Conservation (phyloP, 352 stramenopile genomes). For the Phytophthora ohioensis region DNA sequence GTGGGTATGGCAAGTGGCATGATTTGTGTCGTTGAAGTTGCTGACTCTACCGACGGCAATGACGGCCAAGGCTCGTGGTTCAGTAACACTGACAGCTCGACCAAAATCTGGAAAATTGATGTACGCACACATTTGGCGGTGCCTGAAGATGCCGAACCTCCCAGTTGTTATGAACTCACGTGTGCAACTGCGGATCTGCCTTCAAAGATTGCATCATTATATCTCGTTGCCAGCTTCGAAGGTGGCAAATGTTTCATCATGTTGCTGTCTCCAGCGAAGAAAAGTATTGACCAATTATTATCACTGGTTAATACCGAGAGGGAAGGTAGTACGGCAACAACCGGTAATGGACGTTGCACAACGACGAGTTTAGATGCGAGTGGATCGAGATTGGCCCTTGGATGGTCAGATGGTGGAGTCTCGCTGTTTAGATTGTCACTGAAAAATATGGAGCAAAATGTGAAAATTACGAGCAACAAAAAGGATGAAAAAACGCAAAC, state of each 20-base stretch:
- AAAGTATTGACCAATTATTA: slow-evolving; percentile 76
- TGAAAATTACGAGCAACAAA: slow-evolving; percentile 6
- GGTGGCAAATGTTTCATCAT: slow-evolving; percentile 87
- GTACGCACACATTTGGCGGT: slow-evolving; percentile 61
- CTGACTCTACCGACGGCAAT: background rate
- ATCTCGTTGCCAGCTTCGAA: slow-evolving; percentile 76
- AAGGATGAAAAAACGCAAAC: slow-evolving; percentile 7
- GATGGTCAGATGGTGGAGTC: slow-evolving; percentile 77
- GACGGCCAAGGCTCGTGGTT: slow-evolving; percentile 46
- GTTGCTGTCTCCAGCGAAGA: slow-evolving; percentile 60
- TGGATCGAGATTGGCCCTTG: slow-evolving; percentile 65
- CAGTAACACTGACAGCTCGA: slow-evolving; percentile 24
- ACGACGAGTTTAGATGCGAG: slow-evolving; percentile 51
- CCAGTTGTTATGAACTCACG: slow-evolving; percentile 67
- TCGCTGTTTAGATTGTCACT: slow-evolving; percentile 70
- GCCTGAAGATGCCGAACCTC: slow-evolving; percentile 24
- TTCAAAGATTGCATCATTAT: slow-evolving; percentile 44
- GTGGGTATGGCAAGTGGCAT: slow-evolving; percentile 80
- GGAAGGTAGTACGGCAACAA: slow-evolving; percentile 25
- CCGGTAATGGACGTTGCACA: slow-evolving; percentile 56
- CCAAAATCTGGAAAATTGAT: slow-evolving; percentile 84
- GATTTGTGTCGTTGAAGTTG: slow-evolving; percentile 72
- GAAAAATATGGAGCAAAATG: slow-evolving; percentile 23
- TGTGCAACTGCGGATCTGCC: slow-evolving; percentile 53
- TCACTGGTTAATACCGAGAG: slow-evolving; percentile 79